Evolutionary conservation across 2,329 filamentous ascomycete species (phyloP), one percentile per base, ranked within the genome.

Genomic region (Epicoccum nigrum): DNA sequence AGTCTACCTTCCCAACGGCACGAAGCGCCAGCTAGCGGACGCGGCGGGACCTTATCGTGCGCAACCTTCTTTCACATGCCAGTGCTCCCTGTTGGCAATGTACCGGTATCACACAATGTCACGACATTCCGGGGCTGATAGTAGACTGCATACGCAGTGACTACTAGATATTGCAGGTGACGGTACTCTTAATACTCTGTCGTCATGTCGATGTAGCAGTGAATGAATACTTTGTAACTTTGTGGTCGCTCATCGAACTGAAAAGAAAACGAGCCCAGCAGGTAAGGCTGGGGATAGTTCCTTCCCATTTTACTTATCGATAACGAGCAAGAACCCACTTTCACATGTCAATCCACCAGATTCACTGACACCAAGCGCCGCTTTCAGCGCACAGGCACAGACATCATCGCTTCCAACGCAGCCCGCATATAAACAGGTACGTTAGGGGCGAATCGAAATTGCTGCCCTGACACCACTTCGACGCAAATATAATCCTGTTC

Each of bases 371-470:
- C 57, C 47, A 55, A 27, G 55, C 56, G 55, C 63, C 61, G 58
- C 56, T 63, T 63, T 64, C 53, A 64, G 63, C 47, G 47, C 58
- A 55, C 51, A 57, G 48, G 54, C 45, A 60, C 59, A 56, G 54
- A 46, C 57, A 55, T 54, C 52, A 58, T 59, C 54, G 50, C 55
- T 46, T 51, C 33, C 50, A 51, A 25, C 35, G 41, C 45, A 54
- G 45, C 51, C 54, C 42, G 49, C 56, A 56, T 65, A 65, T 65
- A 65, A 65, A 62, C 62, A 63, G 63, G 45, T 48, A 55, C 27
- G 54, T 51, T 45, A 40, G 30, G 30, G 39, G 28, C 41, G 39
- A 53, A 46, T 54, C 11, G 45, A 48, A 40, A 33, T 33, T 37
- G 20, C 45, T 50, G 45, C 45, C 49, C 45, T 51, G 39, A 45